Evolutionary conservation across 306 rosid genomes (phyloP), one percentile per base, ranked within the genome.

Genomic region (Dicorynia guianensis): DNA sequence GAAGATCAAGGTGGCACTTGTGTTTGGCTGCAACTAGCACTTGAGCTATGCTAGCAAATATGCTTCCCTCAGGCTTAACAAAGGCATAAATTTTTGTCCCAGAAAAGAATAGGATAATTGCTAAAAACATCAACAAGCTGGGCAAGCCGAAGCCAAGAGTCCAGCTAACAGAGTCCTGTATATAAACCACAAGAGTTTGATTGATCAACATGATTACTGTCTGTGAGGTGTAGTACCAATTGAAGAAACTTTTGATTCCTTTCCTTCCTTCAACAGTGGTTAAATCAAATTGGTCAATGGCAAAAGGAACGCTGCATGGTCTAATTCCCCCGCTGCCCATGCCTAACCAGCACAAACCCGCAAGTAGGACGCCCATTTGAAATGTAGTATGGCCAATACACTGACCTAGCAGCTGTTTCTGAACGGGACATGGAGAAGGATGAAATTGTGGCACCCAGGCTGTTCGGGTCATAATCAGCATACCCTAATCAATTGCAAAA

Each of bases 151-250:
- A 88, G 2, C 93, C 97, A 60, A 90, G 42, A 3, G 84, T 81
- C 97, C 96, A 93, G 54, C 94, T 90, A 5, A 90, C 64, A 33
- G 76, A 71, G 19, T 85, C 90, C 39, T 85, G 91, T 0, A 93
- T 74, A 63, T 88, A 88, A 10, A 93, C 90, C 48, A 89, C 57
- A 0, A 90, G 15, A 0, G 90, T 82, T 18, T 67, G 83, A 44
- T 79, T 80, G 50, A 90, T 7, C 39, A 90, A 25, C 72, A 86
- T 1, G 15, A 86, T 18, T 8, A 85, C 0, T 0, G 83, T 78
- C 65, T 80, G 85, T 4, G 84, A 62, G 18, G 80, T 64, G 56
- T 88, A 90, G 77, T 82, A 92, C 60, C 85, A 44, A 20, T 79
- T 89, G 66, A 74, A 89, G 71, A 78, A 89, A 53, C 77, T 81